These are phyloP conservation scores for Isabelozyma rhagii DNA, from an alignment of 805 yeast genomes.

Conservation along the genomic window DNA sequence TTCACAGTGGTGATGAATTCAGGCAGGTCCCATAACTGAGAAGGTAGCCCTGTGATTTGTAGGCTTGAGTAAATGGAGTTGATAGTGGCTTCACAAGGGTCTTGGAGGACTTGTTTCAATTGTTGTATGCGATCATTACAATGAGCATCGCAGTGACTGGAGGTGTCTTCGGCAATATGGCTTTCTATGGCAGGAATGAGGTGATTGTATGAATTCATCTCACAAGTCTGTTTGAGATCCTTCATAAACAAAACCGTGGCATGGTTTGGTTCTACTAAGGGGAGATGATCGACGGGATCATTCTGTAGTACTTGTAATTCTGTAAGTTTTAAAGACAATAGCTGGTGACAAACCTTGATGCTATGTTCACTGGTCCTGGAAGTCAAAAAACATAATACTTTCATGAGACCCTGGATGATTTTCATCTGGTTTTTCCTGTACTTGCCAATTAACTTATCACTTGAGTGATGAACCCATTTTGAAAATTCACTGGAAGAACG, in stretches of 20 bases:
- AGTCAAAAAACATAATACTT: conserved; percentile 12
- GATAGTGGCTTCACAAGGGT: not conserved
- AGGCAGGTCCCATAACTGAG: not conserved
- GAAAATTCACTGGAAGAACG: conserved; percentile 13
- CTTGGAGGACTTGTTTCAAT: not conserved
- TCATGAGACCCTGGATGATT: conserved; percentile 22
- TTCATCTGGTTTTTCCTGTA: conserved; percentile 19
- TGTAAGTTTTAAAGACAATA: conserved; percentile 10
- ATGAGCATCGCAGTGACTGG: not conserved
- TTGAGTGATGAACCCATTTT: conserved; percentile 17
- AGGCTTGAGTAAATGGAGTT: not conserved
- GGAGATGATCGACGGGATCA: not conserved
- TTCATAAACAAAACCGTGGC: not conserved
- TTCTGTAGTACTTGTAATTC: conserved; percentile 3
- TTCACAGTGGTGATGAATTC: not conserved
- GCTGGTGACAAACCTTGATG: conserved; percentile 2
- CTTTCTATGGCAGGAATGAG: not conserved
- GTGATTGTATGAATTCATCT: not conserved
- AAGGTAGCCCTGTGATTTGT: conserved; percentile 1
- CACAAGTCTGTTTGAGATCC: not conserved
- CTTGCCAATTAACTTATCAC: conserved; percentile 8
- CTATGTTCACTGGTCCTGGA: conserved; percentile 3
- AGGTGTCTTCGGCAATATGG: not conserved
- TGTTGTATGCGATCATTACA: not conserved
- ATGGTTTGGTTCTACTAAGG: not conserved